Conservation (phyloP, 2,329 filamentous ascomycete genomes). For the Scolecobasidium constrictum region DNA sequence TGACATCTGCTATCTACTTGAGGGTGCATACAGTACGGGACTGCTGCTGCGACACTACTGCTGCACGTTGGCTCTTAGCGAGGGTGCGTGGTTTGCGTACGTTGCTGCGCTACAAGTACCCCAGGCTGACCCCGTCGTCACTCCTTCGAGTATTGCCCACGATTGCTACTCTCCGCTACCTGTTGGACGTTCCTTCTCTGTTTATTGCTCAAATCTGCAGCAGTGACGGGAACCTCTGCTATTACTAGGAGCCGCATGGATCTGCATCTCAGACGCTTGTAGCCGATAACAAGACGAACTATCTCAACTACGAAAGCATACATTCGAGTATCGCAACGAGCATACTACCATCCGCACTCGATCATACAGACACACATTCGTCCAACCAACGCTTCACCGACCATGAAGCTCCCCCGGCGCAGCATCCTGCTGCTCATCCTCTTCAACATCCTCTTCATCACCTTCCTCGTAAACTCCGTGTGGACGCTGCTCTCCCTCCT, state of each 20-base stretch:
- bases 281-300: background rate
- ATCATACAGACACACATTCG: background rate
- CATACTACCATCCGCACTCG: background rate
- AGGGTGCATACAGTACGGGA: too few species aligned
- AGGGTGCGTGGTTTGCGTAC: too few species aligned
- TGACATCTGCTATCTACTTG: too few species aligned
- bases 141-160: background rate
- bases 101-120: background rate
- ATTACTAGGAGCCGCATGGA: background rate
- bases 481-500: constrained; percentile 62
- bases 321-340: background rate
- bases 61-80: too few species aligned
- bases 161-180: background rate
- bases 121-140: background rate
- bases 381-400: background rate
- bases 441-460: constrained; percentile 52
- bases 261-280: background rate
- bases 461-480: constrained; percentile 54
- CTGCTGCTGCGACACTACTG: too few species aligned
- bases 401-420: constrained; percentile 19
- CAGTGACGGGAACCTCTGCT: too few species aligned
- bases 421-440: constrained; percentile 51
- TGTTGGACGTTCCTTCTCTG: too few species aligned
- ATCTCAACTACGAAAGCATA: background rate
- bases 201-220: too few species aligned